Evolutionary conservation across 2,329 filamentous ascomycete species (phyloP).

Genomic region (Colletotrichum eremochloae): DNA sequence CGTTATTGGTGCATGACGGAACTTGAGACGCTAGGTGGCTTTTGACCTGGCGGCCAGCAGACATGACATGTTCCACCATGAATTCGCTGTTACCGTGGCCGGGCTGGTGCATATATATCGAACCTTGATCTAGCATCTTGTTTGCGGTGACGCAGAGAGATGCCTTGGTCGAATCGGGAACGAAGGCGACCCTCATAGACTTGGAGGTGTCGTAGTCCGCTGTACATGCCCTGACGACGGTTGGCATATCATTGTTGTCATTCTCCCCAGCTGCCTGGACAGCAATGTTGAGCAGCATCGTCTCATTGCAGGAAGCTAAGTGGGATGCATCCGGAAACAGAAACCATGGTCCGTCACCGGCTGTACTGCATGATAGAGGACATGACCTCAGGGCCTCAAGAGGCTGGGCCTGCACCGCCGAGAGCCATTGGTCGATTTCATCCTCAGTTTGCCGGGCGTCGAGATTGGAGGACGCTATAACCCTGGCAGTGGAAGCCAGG

Average conservation of each 20-base stretch:
- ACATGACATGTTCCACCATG: background rate
- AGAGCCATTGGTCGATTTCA: background rate
- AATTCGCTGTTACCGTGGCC: background rate
- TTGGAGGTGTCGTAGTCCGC: slow-evolving; percentile 1
- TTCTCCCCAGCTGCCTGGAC: background rate
- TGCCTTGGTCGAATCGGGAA: background rate
- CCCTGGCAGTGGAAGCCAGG: background rate
- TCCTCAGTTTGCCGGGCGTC: background rate
- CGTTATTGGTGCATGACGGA: slow-evolving; percentile 17
- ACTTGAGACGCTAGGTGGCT: background rate
- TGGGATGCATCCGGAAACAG: background rate
- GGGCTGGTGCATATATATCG: background rate
- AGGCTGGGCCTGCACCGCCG: background rate
- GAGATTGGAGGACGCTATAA: background rate
- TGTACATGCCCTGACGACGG: slow-evolving; percentile 7
- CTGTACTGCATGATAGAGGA: background rate
- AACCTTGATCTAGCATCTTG: background rate
- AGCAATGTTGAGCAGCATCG: background rate
- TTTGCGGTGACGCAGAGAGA: background rate
- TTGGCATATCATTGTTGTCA: background rate
- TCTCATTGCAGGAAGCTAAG: background rate
- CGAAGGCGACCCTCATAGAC: slow-evolving; percentile 1
- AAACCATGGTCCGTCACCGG: background rate
- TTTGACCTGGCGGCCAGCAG: background rate
- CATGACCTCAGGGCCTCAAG: background rate